These are phyloP conservation scores for Cucumis variabilis DNA, from an alignment of 331 rosid genomes.

Conservation along the genomic window DNA sequence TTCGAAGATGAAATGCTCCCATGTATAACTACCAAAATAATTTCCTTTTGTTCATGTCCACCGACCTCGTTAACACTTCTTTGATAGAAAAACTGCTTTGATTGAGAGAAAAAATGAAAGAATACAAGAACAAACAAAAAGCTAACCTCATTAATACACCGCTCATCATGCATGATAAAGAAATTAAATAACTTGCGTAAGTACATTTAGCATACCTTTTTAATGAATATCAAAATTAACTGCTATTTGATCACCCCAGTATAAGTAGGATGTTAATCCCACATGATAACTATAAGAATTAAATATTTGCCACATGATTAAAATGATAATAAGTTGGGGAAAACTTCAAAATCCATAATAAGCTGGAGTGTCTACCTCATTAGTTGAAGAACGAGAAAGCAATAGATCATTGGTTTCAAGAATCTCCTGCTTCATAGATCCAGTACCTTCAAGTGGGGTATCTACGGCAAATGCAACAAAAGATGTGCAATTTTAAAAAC, in stretches of 20 bases:
- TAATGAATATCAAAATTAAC: not conserved
- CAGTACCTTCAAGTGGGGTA: constrained; percentile 32
- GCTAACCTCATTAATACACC: not conserved
- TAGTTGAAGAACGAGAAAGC: not conserved
- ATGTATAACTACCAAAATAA: not conserved
- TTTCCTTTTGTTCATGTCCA: not conserved
- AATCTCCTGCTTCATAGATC: constrained; percentile 37
- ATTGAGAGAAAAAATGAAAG: too few species aligned
- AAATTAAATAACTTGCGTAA: not conserved
- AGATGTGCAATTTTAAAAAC: constrained; percentile 22
- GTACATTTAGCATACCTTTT: not conserved
- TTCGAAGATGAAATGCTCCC: not conserved
- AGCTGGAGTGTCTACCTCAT: constrained; percentile 13
- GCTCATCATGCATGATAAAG: not conserved
- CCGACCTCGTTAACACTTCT: not conserved
- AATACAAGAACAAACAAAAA: not conserved
- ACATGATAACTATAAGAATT: not conserved
- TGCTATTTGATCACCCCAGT: not conserved
- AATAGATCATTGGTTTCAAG: constrained; percentile 23
- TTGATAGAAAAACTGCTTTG: not conserved
- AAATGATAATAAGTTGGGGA: not conserved
- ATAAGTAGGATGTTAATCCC: not conserved
- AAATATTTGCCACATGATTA: not conserved
- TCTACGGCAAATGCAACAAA: constrained; percentile 31
- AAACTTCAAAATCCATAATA: not conserved